Conservation (phyloP, 164 flowering plant species). For the Cinnamomum micranthum region DNA sequence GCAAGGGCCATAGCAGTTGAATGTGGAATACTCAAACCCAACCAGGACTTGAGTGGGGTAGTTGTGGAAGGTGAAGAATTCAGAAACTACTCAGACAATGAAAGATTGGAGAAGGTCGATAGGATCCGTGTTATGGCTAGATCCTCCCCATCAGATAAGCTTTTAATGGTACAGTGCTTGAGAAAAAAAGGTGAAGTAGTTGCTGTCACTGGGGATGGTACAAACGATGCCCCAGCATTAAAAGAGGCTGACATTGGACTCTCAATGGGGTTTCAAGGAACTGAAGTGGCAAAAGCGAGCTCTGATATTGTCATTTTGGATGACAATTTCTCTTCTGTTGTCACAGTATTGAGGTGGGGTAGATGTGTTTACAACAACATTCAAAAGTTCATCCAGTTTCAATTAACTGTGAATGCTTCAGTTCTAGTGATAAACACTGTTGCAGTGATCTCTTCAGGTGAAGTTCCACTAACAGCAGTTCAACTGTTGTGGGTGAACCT, state of each 20-base stretch:
- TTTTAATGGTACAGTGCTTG: slow-evolving; percentile 56
- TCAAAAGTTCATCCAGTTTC: slow-evolving; percentile 73
- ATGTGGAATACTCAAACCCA: slow-evolving; percentile 46
- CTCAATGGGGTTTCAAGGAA: slow-evolving; percentile 67
- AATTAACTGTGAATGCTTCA: slow-evolving; percentile 56
- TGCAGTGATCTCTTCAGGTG: slow-evolving; percentile 56
- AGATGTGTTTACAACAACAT: slow-evolving; percentile 60
- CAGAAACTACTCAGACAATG: slow-evolving; percentile 38
- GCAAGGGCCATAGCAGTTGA: slow-evolving; percentile 62
- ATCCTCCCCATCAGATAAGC: slow-evolving; percentile 65
- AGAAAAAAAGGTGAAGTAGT: slow-evolving; percentile 61
- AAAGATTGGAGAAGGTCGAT: slow-evolving; percentile 42
- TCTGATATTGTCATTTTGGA: slow-evolving; percentile 62
- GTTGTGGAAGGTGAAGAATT: slow-evolving; percentile 53
- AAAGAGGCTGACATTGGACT: slow-evolving; percentile 63
- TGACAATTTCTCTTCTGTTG: slow-evolving; percentile 53
- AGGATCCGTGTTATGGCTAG: slow-evolving; percentile 61
- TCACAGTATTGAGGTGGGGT: slow-evolving; percentile 49
- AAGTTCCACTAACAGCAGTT: slow-evolving; percentile 54
- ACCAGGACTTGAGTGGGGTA: slow-evolving; percentile 17
- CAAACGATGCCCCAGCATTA: slow-evolving; percentile 55
- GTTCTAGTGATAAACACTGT: slow-evolving; percentile 56
- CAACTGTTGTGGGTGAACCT: slow-evolving; percentile 72
- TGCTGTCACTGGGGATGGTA: slow-evolving; percentile 65
- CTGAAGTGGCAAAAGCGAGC: slow-evolving; percentile 66